A percentile compares a stretch with the other conserved stretches of the same genome.
Evolutionary conservation across 768 basidiomycete genomes (phyloP).

Genomic region (Amylocystis lapponica): DNA sequence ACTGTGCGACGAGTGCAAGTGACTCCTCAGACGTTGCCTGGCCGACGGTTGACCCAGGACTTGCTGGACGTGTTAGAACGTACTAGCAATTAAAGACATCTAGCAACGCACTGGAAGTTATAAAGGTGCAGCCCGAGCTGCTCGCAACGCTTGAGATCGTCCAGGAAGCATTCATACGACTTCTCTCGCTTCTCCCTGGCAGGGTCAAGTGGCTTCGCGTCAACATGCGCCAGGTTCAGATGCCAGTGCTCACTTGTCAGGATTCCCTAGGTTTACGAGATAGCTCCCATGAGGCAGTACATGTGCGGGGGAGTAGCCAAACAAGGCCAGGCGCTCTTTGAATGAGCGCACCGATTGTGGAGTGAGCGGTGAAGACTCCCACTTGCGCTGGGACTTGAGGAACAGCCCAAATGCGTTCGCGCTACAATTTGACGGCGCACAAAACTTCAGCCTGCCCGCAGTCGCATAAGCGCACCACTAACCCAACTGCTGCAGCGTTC

Average conservation of each 20-base stretch:
- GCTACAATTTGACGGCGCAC: slow-evolving; percentile 27
- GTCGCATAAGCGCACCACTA: no score
- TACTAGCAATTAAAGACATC: not conserved
- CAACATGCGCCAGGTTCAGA: not conserved
- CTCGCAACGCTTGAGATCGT: slow-evolving; percentile 77
- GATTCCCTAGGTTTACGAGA: slow-evolving; percentile 80
- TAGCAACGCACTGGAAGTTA: slow-evolving; percentile 75
- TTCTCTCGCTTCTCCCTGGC: slow-evolving; percentile 60
- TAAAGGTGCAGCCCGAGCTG: slow-evolving; percentile 66
- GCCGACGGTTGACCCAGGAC: slow-evolving; percentile 84
- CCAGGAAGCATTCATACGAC: slow-evolving; percentile 74
- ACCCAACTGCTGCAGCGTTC: slow-evolving; percentile 72
- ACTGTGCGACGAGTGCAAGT: slow-evolving; percentile 59
- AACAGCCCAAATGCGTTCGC: slow-evolving; percentile 85
- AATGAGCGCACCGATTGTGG: slow-evolving; percentile 49
- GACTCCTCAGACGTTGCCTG: slow-evolving; percentile 54
- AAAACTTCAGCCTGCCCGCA: no score
- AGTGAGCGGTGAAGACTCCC: slow-evolving; percentile 59
- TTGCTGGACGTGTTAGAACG: slow-evolving; percentile 20
- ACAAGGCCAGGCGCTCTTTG: slow-evolving; percentile 51
- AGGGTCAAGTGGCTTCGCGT: not conserved
- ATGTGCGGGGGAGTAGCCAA: slow-evolving; percentile 55
- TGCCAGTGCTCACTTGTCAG: slow-evolving; percentile 48
- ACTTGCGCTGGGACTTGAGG: slow-evolving; percentile 79
- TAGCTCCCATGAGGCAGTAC: slow-evolving; percentile 84